Percentiles rank a stretch among this genome's conserved stretches.
Evolutionary conservation across 2,329 filamentous ascomycete genomes (phyloP).

Genomic region (Aspergillus sergii): DNA sequence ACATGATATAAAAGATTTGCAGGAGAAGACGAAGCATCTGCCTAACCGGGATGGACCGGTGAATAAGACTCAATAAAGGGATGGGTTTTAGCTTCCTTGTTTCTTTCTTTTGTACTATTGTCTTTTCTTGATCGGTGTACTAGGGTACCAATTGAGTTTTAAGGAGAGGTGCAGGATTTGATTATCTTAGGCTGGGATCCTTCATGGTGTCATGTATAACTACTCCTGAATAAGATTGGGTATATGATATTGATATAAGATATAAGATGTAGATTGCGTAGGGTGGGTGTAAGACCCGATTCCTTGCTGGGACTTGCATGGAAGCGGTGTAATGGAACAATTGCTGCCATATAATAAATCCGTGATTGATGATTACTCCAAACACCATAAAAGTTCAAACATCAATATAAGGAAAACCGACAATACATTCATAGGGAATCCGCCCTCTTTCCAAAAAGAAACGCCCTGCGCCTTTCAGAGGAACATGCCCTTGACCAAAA

Average conservation of each 20-base stretch:
- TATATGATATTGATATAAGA: background rate
- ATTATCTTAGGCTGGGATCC: background rate
- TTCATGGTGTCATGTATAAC: background rate
- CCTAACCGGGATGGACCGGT: constrained; percentile 41
- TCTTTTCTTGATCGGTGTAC: background rate
- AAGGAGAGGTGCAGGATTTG: background rate
- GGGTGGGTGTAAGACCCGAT: background rate
- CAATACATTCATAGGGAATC: background rate
- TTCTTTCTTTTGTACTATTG: background rate
- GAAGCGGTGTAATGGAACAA: background rate
- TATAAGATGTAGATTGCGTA: background rate
- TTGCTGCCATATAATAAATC: background rate
- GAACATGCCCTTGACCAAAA: background rate
- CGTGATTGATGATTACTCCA: background rate
- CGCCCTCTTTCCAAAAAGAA: background rate
- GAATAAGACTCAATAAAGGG: constrained; percentile 21
- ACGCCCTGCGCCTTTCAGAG: background rate
- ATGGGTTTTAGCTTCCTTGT: constrained; percentile 9
- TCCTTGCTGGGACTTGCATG: background rate
- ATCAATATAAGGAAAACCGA: background rate
- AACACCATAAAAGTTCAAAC: background rate
- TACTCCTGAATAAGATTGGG: background rate
- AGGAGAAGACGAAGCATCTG: constrained; percentile 61
- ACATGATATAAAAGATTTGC: constrained; percentile 53
- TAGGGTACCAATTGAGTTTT: background rate